A percentile compares a stretch with the other conserved stretches of the same genome.
phyloP scores from a whole-genome alignment of 805 yeast genomes.

The Ogataea nitratoaversa region DNA sequence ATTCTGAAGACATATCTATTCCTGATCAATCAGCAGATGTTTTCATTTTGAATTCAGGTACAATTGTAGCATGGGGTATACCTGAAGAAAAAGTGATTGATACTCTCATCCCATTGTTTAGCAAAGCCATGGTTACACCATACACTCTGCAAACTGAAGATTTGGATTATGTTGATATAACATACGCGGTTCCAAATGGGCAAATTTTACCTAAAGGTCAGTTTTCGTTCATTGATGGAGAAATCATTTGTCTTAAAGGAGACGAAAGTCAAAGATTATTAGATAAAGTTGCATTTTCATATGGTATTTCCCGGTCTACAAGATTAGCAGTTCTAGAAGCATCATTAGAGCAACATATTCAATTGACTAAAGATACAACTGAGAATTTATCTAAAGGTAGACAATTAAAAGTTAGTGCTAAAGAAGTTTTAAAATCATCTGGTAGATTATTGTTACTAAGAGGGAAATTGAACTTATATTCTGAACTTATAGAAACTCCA shows the following conservation, averaged over 20 bases:
- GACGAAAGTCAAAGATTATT: slow-evolving; percentile 45
- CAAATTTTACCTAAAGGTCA: too few relatives aligned
- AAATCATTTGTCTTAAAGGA: slow-evolving; percentile 64
- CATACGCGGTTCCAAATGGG: slow-evolving; percentile 35
- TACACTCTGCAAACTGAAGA: slow-evolving; percentile 74
- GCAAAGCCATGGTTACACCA: slow-evolving; percentile 42
- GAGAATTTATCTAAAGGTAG: slow-evolving; percentile 63
- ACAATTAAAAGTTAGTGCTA: slow-evolving; percentile 46
- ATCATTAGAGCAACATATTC: slow-evolving; percentile 65
- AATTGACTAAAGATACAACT: slow-evolving; percentile 58
- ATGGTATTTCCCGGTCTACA: slow-evolving; percentile 84
- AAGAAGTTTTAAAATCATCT: slow-evolving; percentile 62
- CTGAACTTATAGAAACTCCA: slow-evolving; percentile 87
- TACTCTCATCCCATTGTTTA: slow-evolving; percentile 49
- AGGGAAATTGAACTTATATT: slow-evolving; percentile 79
- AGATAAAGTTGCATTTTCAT: slow-evolving; percentile 85
- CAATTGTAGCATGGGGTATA: slow-evolving; percentile 81
- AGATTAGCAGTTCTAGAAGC: slow-evolving; percentile 76
- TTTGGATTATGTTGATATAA: slow-evolving; percentile 58
- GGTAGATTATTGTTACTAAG: slow-evolving; percentile 73
- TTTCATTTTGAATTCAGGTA: slow-evolving; percentile 70
- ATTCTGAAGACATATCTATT: too few relatives aligned
- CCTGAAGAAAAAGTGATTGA: slow-evolving; percentile 47
- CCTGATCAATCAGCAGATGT: slow-evolving; percentile 45
- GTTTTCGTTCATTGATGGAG: slow-evolving; percentile 47